These are phyloP conservation scores for Jacaranda copaia DNA, from an alignment of 257 asterid species.

Conservation along the genomic window DNA sequence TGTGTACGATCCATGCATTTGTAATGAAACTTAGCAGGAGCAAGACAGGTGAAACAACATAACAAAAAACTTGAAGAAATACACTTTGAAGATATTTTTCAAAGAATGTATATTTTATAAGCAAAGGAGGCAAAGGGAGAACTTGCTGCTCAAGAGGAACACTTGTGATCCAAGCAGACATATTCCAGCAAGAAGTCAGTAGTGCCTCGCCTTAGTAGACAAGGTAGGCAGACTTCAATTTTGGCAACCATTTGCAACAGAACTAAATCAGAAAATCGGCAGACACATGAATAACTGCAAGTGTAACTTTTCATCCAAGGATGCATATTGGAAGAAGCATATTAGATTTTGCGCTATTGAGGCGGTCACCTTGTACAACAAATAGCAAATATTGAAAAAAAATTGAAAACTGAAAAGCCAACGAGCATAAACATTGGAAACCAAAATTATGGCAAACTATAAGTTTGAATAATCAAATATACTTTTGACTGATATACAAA, in stretches of 20 bases:
- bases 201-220: constrained; percentile 16
- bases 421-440: constrained; percentile 27
- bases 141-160: constrained; percentile 12
- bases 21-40: background rate
- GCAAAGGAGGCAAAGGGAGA: background rate
- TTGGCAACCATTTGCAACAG: constrained; percentile 17
- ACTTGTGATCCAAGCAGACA: constrained; percentile 10
- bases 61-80: too few species aligned
- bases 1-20: background rate
- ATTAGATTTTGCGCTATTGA: constrained; percentile 17
- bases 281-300: background rate
- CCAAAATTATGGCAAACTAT: constrained; percentile 23
- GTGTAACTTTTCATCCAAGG: constrained; percentile 22
- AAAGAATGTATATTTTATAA: background rate
- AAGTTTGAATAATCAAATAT: constrained; percentile 23
- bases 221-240: constrained; percentile 24
- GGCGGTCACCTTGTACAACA: constrained; percentile 22
- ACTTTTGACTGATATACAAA: constrained; percentile 23
- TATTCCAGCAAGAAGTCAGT: constrained; percentile 18
- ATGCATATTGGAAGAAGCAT: background rate
- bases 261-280: constrained; percentile 21
- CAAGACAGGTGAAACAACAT: background rate
- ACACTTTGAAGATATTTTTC: background rate
- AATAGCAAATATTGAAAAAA: constrained; percentile 29
- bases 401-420: constrained; percentile 8